Base-by-base conservation (phyloP, 345 rosid species). In the Eucalyptus brandiana region DNA sequence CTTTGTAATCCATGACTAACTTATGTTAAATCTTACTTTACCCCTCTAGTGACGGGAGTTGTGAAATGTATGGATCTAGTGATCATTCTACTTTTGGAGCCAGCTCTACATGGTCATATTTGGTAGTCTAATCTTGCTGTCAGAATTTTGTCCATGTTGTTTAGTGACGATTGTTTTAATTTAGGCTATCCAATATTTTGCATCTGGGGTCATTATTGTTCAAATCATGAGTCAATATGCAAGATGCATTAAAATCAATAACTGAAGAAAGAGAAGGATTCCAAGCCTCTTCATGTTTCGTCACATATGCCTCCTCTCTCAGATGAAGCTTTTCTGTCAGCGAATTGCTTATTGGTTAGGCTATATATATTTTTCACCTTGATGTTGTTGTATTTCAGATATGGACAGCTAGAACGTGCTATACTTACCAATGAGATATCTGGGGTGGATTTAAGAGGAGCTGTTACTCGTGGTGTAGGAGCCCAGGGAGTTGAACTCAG, bases 401-500 rank as follows among this genome's bases (percentile, higher is more conserved):
- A 98, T 91, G 99, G 99, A 85, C 96, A 94, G 89, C 94, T 98
- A 96, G 99, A 98, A 90, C 97, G 96, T 91, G 98, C 96, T 90
- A 96, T 98, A 69, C 94, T 98, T 87, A 94, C 98, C 49, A 95
- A 96, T 91, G 98, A 97, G 94, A 97, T 98, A 88, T 92, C 99
- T n/a, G 96, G 94, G 60, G 95, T 97, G 87, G 99, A 97, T 94
- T 94, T 98, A 90, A 96, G 99, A 90, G 99, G 99, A 89, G 99
- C 99, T 88, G 99, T 98, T 87, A 90, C 98, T 83, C 98, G 99
- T 89, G 98, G 98, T 37, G 95, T 98, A 88, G 99, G 99, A 88
- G 99, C 99, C 91, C 99, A 98, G 93, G 99, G 99, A 90, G 94
- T 98, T 89, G 99, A 98, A 90, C 96, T 98, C 93, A 98, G 99